Evolutionary conservation across 164 flowering plant genomes (phyloP).

Genomic region (Aristolochia californica): DNA sequence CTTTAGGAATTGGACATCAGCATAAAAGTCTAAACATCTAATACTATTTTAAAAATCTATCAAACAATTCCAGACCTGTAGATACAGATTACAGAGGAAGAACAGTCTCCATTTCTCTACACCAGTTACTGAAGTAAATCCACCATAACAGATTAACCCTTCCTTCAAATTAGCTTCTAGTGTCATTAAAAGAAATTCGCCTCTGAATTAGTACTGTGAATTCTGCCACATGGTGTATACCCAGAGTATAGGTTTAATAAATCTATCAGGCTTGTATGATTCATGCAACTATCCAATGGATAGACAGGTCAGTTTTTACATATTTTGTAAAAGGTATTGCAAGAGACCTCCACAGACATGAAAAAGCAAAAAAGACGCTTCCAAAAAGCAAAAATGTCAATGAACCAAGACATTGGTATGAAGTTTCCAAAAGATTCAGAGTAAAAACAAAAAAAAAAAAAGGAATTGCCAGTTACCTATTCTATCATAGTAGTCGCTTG

Average conservation of each 20-base stretch:
- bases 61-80: too few relatives aligned
- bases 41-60: too few relatives aligned
- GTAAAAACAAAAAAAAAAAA: not conserved
- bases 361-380: not conserved
- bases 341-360: not conserved
- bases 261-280: not conserved
- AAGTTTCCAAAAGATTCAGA: not conserved
- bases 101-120: too few relatives aligned
- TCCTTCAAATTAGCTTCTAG: too few relatives aligned
- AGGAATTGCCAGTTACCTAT: conserved; percentile 47
- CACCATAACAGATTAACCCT: too few relatives aligned
- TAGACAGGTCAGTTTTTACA: not conserved
- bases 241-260: not conserved
- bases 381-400: not conserved
- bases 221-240: not conserved
- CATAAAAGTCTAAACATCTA: too few relatives aligned
- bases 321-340: not conserved
- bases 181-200: too few relatives aligned
- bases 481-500: conserved; percentile 79
- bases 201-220: not conserved
- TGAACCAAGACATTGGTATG: not conserved
- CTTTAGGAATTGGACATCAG: too few relatives aligned
- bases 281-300: not conserved
- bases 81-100: too few relatives aligned
- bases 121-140: too few relatives aligned